Conservation (phyloP, 2,329 filamentous ascomycete species). For the Epichloe sibirici region DNA sequence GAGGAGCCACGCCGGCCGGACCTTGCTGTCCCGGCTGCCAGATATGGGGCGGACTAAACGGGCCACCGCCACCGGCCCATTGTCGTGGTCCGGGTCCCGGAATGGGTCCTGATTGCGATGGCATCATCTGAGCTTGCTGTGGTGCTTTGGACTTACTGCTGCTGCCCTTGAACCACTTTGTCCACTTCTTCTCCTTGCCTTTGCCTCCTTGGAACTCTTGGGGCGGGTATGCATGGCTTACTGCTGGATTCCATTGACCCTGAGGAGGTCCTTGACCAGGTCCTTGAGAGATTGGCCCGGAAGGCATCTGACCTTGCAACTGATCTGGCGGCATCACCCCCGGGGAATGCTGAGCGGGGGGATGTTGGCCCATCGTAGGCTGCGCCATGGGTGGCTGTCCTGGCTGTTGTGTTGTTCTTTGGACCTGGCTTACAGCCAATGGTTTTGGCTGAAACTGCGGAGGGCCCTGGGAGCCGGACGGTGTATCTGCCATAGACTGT, state of each 20-base stretch:
- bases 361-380: background rate
- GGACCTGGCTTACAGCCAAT: background rate
- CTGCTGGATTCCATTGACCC: background rate
- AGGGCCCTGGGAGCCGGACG: background rate
- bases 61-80: background rate
- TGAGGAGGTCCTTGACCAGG: background rate
- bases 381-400: background rate
- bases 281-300: background rate
- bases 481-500: background rate
- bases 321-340: background rate
- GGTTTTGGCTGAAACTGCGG: background rate
- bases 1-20: background rate
- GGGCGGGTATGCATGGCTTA: background rate
- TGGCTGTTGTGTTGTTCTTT: background rate
- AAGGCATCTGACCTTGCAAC: background rate
- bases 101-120: background rate
- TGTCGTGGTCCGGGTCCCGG: constrained; percentile 2
- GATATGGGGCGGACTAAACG: background rate
- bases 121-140: constrained; percentile 3
- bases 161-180: constrained; percentile 18
- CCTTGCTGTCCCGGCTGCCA: constrained; percentile 6
- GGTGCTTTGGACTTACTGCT: constrained; percentile 1
- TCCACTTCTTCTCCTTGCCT: constrained; percentile 17
- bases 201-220: constrained; percentile 1
- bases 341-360: background rate